Base-by-base conservation (phyloP, 257 asterid species). In the Jaltomata sinuosa region DNA sequence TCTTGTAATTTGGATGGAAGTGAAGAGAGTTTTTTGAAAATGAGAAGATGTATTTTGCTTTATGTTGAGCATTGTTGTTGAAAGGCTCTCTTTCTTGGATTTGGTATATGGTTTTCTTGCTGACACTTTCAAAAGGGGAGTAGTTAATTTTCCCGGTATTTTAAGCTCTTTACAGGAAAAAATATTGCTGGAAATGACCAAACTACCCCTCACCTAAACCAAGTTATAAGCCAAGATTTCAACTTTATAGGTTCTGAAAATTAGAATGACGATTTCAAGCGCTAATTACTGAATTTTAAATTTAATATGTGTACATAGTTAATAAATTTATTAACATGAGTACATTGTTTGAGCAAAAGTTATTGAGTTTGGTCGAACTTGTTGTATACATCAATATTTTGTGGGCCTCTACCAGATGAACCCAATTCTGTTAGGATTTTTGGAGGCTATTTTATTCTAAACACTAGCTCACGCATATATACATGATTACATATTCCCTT, bases 111-210 rank as follows among this genome's bases (percentile, higher is more conserved):
- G 42, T 31, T 83, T 83, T 49, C 89, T 72, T 81, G 92, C 88
- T 88, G 97, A 92, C 89, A 87, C 61, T 89, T 86, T 93, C 97
- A 86, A 88, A 89, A 81, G 84, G 89, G 89, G 93, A 88, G 94
- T 88, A 86, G 94, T 89, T 88, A 92, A 86, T 67, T 59, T 81
- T 87, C 88, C 89, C 87, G 87, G 86, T 84, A 85, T 83, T 84
- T 82, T 82, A 82, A 83, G 87, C 85, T 84, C 61, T 84, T 55
- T 47, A 10, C 3, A 9, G 54, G 18, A 15, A 72, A n/a, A 4
- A 16, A 34, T 5, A 38, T 15, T 9, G 1, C 7, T 3, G 1
- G 79, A 90, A 87, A 89, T 89, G 79, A 86, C 89, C 0, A 18
- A 57, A 64, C 11, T 72, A 22, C 76, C 91, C 91, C 11, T 80